Evolutionary conservation across 2,329 filamentous ascomycete genomes (phyloP), one percentile per base, ranked within the genome.

Genomic region (Calonectria crousiana): DNA sequence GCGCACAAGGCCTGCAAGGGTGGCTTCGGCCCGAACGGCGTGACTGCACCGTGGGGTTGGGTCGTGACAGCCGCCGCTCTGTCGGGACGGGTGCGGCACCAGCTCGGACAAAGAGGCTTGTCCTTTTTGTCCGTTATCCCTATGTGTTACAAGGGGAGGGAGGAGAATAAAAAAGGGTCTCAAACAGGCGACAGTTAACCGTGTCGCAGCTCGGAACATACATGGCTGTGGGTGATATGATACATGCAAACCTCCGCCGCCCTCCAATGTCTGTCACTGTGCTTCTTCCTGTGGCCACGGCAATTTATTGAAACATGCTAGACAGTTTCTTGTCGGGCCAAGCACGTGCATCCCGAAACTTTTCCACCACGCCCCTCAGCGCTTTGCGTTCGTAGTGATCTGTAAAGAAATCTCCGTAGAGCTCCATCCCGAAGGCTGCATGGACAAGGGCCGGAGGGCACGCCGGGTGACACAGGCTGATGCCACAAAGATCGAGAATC

Each of bases 371-470:
- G 0, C 80, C 84, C 20, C 82, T 82, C 78, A 86, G 71, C 1
- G 84, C 85, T 26, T 78, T 77, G 1, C 84, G 78, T 72, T 86
- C 85, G 58, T 85, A 86, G 13, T 78, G 80, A 67, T 86, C 85
- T 2, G 84, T 86, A 73, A 86, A 86, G 60, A 85, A 86, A 66
- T 86, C 85, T 1, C 84, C 84, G 32, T 86, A 86, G n/a, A 86
- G 72, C 77, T 86, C 83, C 74, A 86, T 85, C 6, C 84, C 84
- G 44, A 86, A 84, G 0, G 83, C 84, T 0, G 85, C 83, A 9
- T 86, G 85, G 3, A 86, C 83, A 3, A 86, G 79, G 1, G 84
- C 84, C 0, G 85, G 85, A 0, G 85, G 84, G 3, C 83, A 86
- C 0, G 78, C 81, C 0, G 84, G 82, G 49, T 86, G 84, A 56